Conservation (phyloP, 768 basidiomycete genomes). For the Lenzites betulinus region DNA sequence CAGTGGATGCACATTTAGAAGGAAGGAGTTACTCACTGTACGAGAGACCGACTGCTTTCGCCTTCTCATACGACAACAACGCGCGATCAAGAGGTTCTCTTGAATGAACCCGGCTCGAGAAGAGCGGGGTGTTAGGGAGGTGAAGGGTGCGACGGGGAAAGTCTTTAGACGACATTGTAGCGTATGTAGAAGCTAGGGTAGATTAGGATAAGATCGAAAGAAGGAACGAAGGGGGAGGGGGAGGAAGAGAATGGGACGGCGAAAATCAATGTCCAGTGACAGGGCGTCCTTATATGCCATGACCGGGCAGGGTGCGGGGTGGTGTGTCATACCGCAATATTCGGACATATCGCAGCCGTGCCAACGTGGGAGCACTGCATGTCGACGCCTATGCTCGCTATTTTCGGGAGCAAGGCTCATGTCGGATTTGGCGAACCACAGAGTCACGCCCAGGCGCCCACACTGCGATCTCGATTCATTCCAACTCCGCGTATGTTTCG, state of each 20-base stretch:
- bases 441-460: too few species aligned
- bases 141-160: conserved; percentile 2
- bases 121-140: conserved; percentile 10
- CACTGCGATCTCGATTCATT: too few species aligned
- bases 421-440: too few species aligned
- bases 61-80: conserved; percentile 22
- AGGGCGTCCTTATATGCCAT: neutral
- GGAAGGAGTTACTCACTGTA: conserved; percentile 17
- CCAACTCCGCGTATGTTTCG: too few species aligned
- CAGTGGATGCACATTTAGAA: conserved; percentile 9
- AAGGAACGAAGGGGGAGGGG: neutral
- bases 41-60: conserved; percentile 20
- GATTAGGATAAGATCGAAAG: neutral
- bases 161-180: neutral
- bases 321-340: too few species aligned
- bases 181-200: neutral
- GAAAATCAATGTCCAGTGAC: neutral
- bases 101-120: conserved; percentile 12
- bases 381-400: too few species aligned
- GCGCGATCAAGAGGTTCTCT: conserved; percentile 5
- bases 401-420: too few species aligned
- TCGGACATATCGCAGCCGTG: too few species aligned
- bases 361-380: too few species aligned
- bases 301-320: too few species aligned
- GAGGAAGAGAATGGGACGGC: neutral